These are phyloP conservation scores for Sugiyamaella boreocaroliniensis DNA, from an alignment of 805 yeast genomes.

Conservation along the genomic window DNA sequence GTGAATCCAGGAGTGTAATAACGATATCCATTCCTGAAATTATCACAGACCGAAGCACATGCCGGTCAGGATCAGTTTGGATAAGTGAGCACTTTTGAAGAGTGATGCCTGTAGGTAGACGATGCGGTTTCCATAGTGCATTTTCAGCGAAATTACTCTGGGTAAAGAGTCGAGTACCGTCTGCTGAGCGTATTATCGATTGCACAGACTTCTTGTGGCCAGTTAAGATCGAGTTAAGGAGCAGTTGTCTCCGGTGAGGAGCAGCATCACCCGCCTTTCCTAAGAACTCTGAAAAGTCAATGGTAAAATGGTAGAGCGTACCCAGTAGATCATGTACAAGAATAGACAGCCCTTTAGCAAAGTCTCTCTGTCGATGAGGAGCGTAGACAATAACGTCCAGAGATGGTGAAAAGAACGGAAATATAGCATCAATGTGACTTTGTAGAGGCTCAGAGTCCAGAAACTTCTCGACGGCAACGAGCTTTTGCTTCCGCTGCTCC, in stretches of 20 bases:
- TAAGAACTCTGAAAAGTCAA: conserved; percentile 19
- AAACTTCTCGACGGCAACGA: conserved; percentile 18
- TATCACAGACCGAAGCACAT: conserved; percentile 41
- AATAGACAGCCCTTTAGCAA: conserved; percentile 18
- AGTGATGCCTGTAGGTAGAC: conserved; percentile 31
- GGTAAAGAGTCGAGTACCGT: conserved; percentile 56
- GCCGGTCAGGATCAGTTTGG: conserved; percentile 33
- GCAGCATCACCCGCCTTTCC: background rate
- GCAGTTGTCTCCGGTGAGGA: conserved; percentile 15
- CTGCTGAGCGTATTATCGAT: conserved; percentile 55
- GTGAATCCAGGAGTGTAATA: conserved; percentile 38
- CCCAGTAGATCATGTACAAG: conserved; percentile 25
- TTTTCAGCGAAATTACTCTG: conserved; percentile 57
- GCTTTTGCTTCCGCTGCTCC: conserved; percentile 38
- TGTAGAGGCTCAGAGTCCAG: conserved; percentile 1
- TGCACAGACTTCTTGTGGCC: conserved; percentile 83
- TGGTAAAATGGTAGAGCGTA: conserved; percentile 30
- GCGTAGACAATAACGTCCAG: conserved; percentile 9
- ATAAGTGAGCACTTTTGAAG: conserved; percentile 37
- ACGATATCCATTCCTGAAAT: conserved; percentile 43
- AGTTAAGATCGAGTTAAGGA: conserved; percentile 41
- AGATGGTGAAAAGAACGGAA: conserved; percentile 6
- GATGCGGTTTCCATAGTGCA: conserved; percentile 50
- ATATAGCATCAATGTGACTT: background rate
- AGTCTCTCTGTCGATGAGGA: background rate